Base-by-base conservation (phyloP, 495 filamentous ascomycete genomes). In the Penicillium parvum region DNA sequence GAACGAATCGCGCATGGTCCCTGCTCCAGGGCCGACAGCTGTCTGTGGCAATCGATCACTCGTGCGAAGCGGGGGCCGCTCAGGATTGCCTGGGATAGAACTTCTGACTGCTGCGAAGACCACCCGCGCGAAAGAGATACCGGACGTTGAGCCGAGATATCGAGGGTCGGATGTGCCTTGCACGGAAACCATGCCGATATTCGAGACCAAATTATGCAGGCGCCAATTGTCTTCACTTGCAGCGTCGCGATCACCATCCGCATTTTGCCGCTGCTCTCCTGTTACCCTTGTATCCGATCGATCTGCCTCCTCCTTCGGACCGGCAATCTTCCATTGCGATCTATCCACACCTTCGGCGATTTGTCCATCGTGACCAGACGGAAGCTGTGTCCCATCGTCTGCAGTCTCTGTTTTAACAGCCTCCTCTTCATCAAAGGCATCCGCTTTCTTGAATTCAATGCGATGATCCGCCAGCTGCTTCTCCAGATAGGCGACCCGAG, bases 81-180 rank as follows among this genome's bases (percentile, higher is more conserved):
- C 85, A 2, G 83, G 78, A 32, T 71, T 69, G 1, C 67, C 66
- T 4, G 64, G 58, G 1, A 94, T 83, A 0, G 86, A 90, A 42
- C 83, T 89, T 61, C 94, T 91, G 34, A 97, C 87, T 0, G 91
- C 91, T 8, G 91, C 90, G 56, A 96, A 94, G 17, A 97, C 90
- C 6, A 97, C 87, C 30, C 89, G 77, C 11, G 91, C 90, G 65
- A 97, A 97, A 1, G 90, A 95, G 28, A 97, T 91, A 3, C 91
- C 91, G 6, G 88, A 90, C 9, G 87, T 85, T 2, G 90, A 88
- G 5, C 88, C 89, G 2, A 94, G 72, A 63, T 88, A 88, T 42
- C 87, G 81, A 3, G 83, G 84, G 61, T 89, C 83, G 2, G 85
- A 84, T 4, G 82, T 79, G 21, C 77, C 87, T 58, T 84, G 81